These are phyloP conservation scores for Plantago elongata DNA, from an alignment of 257 asterid genomes.

Conservation along the genomic window DNA sequence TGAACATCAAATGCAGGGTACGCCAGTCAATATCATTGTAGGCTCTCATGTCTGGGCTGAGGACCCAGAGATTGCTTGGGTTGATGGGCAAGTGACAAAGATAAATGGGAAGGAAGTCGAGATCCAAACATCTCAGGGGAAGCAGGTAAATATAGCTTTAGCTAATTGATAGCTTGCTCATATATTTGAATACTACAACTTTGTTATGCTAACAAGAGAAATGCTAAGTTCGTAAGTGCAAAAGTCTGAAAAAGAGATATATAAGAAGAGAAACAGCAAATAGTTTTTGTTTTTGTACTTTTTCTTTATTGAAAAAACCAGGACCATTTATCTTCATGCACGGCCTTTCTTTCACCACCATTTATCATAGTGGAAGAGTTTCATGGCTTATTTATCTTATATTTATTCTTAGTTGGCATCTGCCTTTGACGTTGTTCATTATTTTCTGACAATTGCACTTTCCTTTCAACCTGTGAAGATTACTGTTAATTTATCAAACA, in stretches of 20 bases:
- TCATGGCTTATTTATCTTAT: no score
- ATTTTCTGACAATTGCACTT: conserved; percentile 13
- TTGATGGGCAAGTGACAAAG: conserved; percentile 69
- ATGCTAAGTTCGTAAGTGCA: conserved; percentile 1
- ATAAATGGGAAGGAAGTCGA: conserved; percentile 70
- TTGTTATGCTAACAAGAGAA: neutral
- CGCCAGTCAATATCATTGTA: conserved; percentile 71
- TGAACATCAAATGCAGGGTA: conserved; percentile 59
- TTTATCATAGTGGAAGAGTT: neutral
- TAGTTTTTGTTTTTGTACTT: no score
- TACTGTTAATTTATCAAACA: conserved; percentile 43
- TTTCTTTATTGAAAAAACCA: neutral
- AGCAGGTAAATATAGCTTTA: conserved; percentile 42
- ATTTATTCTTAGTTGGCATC: neutral
- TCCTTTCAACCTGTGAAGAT: conserved; percentile 42
- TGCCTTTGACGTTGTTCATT: conserved; percentile 1
- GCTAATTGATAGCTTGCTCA: conserved; percentile 8
- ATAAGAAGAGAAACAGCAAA: no score
- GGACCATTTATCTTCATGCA: neutral
- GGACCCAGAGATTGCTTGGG: conserved; percentile 73
- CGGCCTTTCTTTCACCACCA: no score
- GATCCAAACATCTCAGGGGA: conserved; percentile 57
- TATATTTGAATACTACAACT: neutral
- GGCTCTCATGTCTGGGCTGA: conserved; percentile 96
- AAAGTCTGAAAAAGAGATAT: neutral